phyloP scores from a whole-genome alignment of 164 flowering plant species.

The Protea cynaroides region DNA sequence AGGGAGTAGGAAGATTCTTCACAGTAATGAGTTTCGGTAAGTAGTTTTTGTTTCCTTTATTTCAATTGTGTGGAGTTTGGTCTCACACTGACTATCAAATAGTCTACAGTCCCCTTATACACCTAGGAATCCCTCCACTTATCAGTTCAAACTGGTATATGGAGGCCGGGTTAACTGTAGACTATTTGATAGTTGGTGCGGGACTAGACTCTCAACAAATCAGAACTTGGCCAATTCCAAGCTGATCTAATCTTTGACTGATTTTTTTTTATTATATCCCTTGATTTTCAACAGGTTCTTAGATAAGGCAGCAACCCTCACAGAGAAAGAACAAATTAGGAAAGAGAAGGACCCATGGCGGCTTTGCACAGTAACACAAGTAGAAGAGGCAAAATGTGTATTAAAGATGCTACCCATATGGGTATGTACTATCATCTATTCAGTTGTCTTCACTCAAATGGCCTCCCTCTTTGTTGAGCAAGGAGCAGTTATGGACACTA shows the following conservation, averaged over 20 bases:
- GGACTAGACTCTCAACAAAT: too few relatives aligned
- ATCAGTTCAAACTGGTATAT: too few relatives aligned
- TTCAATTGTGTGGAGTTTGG: too few relatives aligned
- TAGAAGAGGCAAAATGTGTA: slow-evolving; percentile 86
- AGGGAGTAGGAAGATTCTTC: slow-evolving; percentile 72
- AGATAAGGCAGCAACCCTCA: slow-evolving; percentile 86
- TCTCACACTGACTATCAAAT: too few relatives aligned
- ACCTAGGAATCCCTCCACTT: too few relatives aligned
- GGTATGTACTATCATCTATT: slow-evolving; percentile 91
- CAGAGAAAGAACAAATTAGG: slow-evolving; percentile 25
- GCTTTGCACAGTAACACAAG: slow-evolving; percentile 87
- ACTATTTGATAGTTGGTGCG: too few relatives aligned
- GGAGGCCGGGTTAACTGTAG: too few relatives aligned
- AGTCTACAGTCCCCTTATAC: too few relatives aligned
- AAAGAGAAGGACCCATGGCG: slow-evolving; percentile 57
- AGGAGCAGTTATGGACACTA: slow-evolving; percentile 67
- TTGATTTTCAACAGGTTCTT: slow-evolving; percentile 39
- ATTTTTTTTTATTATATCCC: neutral
- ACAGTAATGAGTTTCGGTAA: slow-evolving; percentile 56
- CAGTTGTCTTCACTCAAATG: slow-evolving; percentile 92
- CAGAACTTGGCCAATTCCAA: too few relatives aligned
- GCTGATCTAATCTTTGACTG: too few relatives aligned
- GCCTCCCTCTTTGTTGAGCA: slow-evolving; percentile 93
- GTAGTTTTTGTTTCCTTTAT: too few relatives aligned
- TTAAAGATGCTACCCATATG: slow-evolving; percentile 73